Base-by-base conservation (phyloP, 768 basidiomycete species). In the Naematelia encephala region DNA sequence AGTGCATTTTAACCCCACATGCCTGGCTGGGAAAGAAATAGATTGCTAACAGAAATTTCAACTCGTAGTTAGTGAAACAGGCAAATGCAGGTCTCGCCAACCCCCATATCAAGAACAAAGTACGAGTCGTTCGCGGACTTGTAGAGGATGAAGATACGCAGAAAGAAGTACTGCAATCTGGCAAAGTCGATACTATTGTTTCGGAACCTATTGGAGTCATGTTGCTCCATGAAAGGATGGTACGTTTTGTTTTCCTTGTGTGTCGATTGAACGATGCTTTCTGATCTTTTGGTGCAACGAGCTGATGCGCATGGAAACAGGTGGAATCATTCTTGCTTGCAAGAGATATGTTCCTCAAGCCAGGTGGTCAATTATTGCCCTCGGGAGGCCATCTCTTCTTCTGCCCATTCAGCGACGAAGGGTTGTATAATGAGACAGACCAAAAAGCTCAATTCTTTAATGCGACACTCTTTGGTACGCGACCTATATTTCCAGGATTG, bases 141-240 rank as follows among this genome's bases (percentile, higher is more conserved):
- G 71, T 77, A 25, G 75, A 77, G 53, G 62, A 73, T 47, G 48
- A 56, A 5, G 55, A 59, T 13, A 62, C 69, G 5, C 70, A 73
- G 56, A 51, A 59, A 16, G 56, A 66, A 26, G 72, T 72, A 14
- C 51, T 75, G 57, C 22, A 56, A 26, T 59, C 60, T 8, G 73
- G 73, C 1, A 67, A 68, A 51, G 75, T 77, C 46, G 75, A 77
- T 48, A 74, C 75, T 14, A 77, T 77, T 54, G 67, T 77, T 48
- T 72, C 69, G 21, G 75, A 77, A 48, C 75, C 75, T 3, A 77
- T 77, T 12, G 75, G 75, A 2, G 75, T 77, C 2, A 73, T 77
- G 71, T 51, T 77, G 16, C 61, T 74, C 23, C 75, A 77, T 60
- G 75, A 77, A 55, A 55, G 73, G 26, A 77, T 77, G 75, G 75